A percentile compares a stretch with the other conserved stretches of the same genome.
phyloP scores from a whole-genome alignment of 2,329 filamentous ascomycete species.

The Lasiodiplodia hormozganensis region DNA sequence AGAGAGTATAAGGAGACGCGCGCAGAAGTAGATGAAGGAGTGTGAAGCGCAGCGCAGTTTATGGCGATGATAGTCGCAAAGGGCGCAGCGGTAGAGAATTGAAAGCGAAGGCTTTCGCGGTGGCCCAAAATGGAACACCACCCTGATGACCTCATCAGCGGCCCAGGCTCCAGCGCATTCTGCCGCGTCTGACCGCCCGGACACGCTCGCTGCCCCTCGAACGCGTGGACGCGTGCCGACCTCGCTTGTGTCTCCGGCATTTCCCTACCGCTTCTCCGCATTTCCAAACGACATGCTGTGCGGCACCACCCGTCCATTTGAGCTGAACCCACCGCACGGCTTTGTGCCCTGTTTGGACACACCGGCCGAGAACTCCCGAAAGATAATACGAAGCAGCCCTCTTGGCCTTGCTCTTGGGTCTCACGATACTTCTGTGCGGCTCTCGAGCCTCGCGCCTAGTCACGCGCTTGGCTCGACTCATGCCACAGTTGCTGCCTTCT shows the following conservation, averaged over 20 bases:
- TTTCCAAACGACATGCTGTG: constrained; percentile 1
- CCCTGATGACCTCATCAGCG: constrained; percentile 22
- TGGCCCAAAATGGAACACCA: neutral
- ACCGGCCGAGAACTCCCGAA: constrained; percentile 6
- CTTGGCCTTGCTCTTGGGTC: constrained; percentile 15
- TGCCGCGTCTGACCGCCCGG: constrained; percentile 13
- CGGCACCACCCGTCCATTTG: constrained; percentile 1
- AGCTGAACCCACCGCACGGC: neutral
- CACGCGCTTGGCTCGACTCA: constrained; percentile 20
- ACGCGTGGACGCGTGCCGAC: constrained; percentile 1
- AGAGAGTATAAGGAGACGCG: neutral
- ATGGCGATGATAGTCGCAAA: neutral
- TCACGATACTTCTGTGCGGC: constrained; percentile 16
- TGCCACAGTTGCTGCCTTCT: neutral
- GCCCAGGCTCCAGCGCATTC: constrained; percentile 10
- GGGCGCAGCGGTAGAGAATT: neutral
- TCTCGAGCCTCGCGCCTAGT: constrained; percentile 11
- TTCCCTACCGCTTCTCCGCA: constrained; percentile 17
- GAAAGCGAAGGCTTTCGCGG: neutral
- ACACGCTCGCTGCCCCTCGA: neutral
- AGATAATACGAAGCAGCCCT: neutral
- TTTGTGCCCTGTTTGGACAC: neutral
- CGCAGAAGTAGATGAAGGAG: neutral
- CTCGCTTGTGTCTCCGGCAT: too few species aligned
- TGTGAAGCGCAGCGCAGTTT: neutral